Evolutionary conservation across 495 filamentous ascomycete genomes (phyloP), one percentile per base, ranked within the genome.

Genomic region (Annulohypoxylon bovei): DNA sequence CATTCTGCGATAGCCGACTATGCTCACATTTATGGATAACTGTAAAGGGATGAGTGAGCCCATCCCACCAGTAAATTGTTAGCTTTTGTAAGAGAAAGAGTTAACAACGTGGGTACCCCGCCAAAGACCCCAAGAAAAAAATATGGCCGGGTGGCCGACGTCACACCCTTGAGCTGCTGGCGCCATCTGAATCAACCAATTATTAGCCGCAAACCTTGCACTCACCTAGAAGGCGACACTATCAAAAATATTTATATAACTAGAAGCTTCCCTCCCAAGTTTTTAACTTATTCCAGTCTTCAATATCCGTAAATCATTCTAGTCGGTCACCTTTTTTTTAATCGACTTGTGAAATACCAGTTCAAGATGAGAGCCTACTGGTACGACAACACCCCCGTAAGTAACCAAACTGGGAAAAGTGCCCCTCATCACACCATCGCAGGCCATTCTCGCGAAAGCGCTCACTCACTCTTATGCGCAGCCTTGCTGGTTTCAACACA

Each of bases 371-470:
- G 87, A 78, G 91, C 89, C 64, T 96, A 95, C 82, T 90, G 88
- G 84, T 95, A 89, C 79, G 92, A 95, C 75, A 91, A 95, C 80
- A 79, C 85, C 70, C 86, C 85, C 66, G 93, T 95, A 88, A 77
- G 89, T 81, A 39, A 16, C 33, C 9, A 18, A 18, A 12, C 11
- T 18, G 28, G 62, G n/a, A 67, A 68, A 32, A 32, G 25, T 46
- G 46, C 50, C 59, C 62, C 52, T 61, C 65, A 69, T 74, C 62
- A 64, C 65, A 39, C 37, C 49, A 68, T 50, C 30, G 39, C 60
- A 14, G 49, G 65, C 44, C 37, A 53, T 60, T 64, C 53, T 68
- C 59, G 59, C 64, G 69, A 72, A 59, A 64, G 23, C 54, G 32
- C 28, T 37, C 18, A 28, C 12, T 2, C 44, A 9, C 37, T 20